Conservation (phyloP, 176 grass and related monocot genomes). For the Eleusine coracana region DNA sequence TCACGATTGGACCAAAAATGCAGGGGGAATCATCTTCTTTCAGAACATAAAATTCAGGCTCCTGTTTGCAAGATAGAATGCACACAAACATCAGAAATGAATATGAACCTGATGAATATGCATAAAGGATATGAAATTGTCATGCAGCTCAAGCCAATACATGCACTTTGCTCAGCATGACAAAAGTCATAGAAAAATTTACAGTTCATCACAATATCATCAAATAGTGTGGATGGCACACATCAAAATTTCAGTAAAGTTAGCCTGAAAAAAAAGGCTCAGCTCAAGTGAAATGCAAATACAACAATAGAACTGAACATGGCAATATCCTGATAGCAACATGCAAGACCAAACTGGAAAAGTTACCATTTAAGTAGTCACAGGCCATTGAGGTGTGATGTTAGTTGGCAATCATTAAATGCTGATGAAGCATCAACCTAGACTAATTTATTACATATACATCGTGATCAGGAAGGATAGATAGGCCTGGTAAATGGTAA, state of each 20-base stretch:
- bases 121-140: neutral
- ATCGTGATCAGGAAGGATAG: neutral
- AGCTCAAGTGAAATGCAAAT: neutral
- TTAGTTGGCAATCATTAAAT: neutral
- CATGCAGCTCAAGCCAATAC: neutral
- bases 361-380: neutral
- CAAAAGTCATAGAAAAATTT: neutral
- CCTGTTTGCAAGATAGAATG: constrained; percentile 51
- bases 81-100: constrained; percentile 29
- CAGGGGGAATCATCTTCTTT: constrained; percentile 92
- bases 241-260: neutral
- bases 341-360: neutral
- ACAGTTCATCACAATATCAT: neutral
- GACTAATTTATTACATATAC: constrained; percentile 4
- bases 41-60: constrained; percentile 84
- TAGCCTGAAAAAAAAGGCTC: neutral
- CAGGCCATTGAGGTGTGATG: neutral
- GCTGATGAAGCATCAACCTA: neutral
- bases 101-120: neutral
- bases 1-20: constrained; percentile 93
- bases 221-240: neutral
- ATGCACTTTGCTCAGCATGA: neutral
- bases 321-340: neutral
- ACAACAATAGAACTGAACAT: neutral
- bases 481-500: neutral